Conservation (phyloP, 345 rosid genomes). For the Populus pruinosa region DNA sequence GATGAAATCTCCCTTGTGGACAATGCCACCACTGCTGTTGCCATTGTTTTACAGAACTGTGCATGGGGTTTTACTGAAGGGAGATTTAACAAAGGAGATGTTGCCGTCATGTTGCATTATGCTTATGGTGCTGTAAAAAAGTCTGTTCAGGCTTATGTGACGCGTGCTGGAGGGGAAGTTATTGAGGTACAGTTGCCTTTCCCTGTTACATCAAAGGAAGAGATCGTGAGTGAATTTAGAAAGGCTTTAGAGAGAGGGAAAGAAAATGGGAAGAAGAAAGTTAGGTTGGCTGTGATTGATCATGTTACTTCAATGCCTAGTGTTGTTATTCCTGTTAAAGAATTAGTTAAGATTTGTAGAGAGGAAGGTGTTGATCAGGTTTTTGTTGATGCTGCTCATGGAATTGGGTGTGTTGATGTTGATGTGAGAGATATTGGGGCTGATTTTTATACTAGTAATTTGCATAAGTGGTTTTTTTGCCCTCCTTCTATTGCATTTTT, state of each 20-base stretch:
- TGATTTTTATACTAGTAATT: conserved; percentile 84
- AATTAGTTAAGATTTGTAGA: conserved; percentile 75
- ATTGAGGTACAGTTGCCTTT: conserved; percentile 84
- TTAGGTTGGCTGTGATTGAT: conserved; percentile 85
- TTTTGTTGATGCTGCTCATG: conserved; percentile 95
- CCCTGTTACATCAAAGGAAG: conserved; percentile 63
- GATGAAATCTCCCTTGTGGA: conserved; percentile 83
- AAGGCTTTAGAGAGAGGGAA: conserved; percentile 65
- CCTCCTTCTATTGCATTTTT: conserved; percentile 88
- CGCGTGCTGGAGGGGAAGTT: conserved; percentile 83
- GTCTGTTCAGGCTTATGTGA: conserved; percentile 80
- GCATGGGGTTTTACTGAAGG: conserved; percentile 78
- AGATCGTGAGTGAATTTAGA: conserved; percentile 59
- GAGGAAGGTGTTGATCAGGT: conserved; percentile 84
- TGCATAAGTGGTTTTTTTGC: conserved; percentile 94
- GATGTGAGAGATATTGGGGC: conserved; percentile 90
- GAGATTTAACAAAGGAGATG: conserved; percentile 59
- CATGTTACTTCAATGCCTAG: conserved; percentile 96
- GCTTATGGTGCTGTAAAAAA: conserved; percentile 89
- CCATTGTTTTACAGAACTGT: conserved; percentile 66
- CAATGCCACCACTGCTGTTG: conserved; percentile 90
- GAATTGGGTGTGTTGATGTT: conserved; percentile 86
- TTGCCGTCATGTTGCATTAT: conserved; percentile 77
- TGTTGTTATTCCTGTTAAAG: conserved; percentile 77
- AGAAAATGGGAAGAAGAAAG: conserved; percentile 52